Conservation (phyloP, 768 basidiomycete species). For the Tylopilus sp. region DNA sequence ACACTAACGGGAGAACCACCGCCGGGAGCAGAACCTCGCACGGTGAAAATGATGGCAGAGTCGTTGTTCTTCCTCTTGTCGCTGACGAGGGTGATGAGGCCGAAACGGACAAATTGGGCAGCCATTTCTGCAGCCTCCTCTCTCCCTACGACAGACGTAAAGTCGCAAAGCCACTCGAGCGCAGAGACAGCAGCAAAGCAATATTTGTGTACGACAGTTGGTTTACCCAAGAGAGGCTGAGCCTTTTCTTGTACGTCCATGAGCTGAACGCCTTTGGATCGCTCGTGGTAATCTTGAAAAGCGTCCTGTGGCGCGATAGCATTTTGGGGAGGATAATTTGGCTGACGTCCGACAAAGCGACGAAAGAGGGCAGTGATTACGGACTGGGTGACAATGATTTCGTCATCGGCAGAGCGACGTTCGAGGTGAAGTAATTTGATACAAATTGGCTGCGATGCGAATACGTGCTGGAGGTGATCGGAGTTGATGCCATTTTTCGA, state of each 20-base stretch:
- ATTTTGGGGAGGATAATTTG: constrained; percentile 66
- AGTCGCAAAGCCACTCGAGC: constrained; percentile 97
- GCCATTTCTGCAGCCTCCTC: constrained; percentile 98
- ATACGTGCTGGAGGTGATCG: constrained; percentile 87
- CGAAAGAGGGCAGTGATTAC: constrained; percentile 95
- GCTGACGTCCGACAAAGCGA: constrained; percentile 85
- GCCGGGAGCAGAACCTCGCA: constrained; percentile 74
- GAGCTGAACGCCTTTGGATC: constrained; percentile 69
- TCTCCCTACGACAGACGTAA: constrained; percentile 90
- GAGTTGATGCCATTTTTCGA: constrained; percentile 98
- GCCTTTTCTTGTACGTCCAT: constrained; percentile 70
- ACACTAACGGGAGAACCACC: constrained; percentile 75
- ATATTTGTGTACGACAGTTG: constrained; percentile 50
- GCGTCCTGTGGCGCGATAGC: constrained; percentile 49
- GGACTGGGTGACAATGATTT: constrained; percentile 92
- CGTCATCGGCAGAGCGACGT: constrained; percentile 87
- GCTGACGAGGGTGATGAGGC: constrained; percentile 83
- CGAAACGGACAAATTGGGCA: constrained; percentile 95
- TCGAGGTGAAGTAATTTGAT: constrained; percentile 98
- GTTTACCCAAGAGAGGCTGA: constrained; percentile 47
- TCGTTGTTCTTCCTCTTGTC: constrained; percentile 91
- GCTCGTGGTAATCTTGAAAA: constrained; percentile 74
- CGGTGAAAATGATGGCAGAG: constrained; percentile 90
- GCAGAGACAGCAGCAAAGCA: constrained; percentile 87
- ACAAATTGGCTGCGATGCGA: constrained; percentile 90